Conservation (phyloP, 768 basidiomycete genomes). For the Chalciporus sphaerocephalus region DNA sequence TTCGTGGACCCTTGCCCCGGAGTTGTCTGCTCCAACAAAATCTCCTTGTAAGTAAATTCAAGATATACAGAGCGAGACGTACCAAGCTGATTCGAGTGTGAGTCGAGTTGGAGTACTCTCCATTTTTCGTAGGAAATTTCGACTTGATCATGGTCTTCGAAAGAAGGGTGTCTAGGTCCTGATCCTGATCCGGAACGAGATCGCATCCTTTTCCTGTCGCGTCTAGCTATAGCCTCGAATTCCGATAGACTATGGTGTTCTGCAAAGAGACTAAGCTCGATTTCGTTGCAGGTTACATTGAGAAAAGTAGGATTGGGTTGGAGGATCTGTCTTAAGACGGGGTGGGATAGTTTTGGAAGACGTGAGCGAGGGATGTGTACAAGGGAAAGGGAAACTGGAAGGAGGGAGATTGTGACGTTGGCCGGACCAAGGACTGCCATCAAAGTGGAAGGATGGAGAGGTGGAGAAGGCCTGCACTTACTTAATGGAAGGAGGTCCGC, state of each 20-base stretch:
- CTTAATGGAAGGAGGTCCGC: constrained; percentile 10
- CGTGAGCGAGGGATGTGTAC: constrained; percentile 73
- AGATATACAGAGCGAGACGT: constrained; percentile 18
- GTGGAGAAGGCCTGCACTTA: constrained; percentile 8
- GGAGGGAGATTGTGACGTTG: constrained; percentile 60
- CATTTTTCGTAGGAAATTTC: constrained; percentile 72
- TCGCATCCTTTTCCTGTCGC: constrained; percentile 47
- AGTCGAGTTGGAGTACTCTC: constrained; percentile 79
- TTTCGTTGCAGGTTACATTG: constrained; percentile 73
- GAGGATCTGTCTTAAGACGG: constrained; percentile 65
- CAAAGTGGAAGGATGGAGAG: constrained; percentile 12
- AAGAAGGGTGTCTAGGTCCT: constrained; percentile 20
- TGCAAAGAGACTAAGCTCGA: constrained; percentile 74
- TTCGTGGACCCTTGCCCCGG: constrained; percentile 70
- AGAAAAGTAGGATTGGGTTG: constrained; percentile 63
- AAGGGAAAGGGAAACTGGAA: constrained; percentile 67
- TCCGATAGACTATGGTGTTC: constrained; percentile 53
- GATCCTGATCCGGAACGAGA: constrained; percentile 38
- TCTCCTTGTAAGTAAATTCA: not conserved
- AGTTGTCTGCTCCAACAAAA: constrained; percentile 48
- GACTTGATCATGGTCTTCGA: constrained; percentile 43
- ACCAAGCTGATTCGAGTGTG: constrained; percentile 70
- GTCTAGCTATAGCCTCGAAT: constrained; percentile 58
- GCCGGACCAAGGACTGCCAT: constrained; percentile 24
- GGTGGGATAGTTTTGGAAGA: constrained; percentile 52